Evolutionary conservation across 805 yeast species (phyloP).

Genomic region (Pichia ethanolica): DNA sequence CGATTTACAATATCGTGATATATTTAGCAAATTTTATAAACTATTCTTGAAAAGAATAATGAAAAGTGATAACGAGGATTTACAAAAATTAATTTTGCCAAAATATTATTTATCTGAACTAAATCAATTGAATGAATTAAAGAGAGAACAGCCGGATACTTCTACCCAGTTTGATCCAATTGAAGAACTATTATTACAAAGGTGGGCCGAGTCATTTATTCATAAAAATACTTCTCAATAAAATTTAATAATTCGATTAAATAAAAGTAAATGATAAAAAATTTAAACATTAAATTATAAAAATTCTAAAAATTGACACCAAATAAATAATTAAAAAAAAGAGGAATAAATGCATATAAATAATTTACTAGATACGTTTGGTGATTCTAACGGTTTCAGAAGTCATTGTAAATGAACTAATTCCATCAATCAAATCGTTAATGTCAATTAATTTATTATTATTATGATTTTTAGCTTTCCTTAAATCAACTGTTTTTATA

Average conservation of each 20-base stretch:
- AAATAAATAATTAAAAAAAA: no score
- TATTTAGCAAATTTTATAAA: constrained; percentile 26
- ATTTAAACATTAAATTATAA: neutral
- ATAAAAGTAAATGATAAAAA: neutral
- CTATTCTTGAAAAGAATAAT: constrained; percentile 25
- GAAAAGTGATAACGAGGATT: constrained; percentile 21
- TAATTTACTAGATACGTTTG: no score
- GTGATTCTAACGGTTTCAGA: no score
- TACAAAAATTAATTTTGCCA: constrained; percentile 16
- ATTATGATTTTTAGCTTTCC: no score
- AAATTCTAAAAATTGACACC: no score
- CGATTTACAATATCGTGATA: constrained; percentile 23
- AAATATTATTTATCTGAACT: constrained; percentile 18
- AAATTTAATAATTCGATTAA: neutral
- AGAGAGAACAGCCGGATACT: constrained; percentile 3
- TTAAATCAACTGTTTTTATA: no score
- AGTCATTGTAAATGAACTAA: no score
- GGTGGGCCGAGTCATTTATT: constrained; percentile 41
- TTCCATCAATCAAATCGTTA: no score
- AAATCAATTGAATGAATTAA: constrained; percentile 10
- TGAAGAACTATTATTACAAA: constrained; percentile 39
- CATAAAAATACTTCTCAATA: constrained; percentile 6
- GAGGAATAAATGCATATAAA: no score
- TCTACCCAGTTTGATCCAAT: constrained; percentile 22
- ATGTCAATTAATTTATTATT: no score